These are phyloP conservation scores for Carex littledalei DNA, from an alignment of 176 grass and related monocot genomes.

Conservation along the genomic window DNA sequence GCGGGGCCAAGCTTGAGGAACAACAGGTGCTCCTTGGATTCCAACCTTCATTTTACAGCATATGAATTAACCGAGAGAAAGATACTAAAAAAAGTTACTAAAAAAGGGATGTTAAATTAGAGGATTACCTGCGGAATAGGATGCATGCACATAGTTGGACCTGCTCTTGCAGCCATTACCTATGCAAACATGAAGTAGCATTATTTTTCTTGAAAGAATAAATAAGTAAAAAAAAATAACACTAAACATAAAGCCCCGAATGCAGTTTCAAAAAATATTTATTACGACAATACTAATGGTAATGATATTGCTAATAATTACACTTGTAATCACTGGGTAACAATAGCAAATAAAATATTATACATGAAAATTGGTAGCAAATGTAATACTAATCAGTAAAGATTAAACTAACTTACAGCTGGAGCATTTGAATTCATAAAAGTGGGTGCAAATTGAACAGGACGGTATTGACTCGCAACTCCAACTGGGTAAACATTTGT, in stretches of 20 bases:
- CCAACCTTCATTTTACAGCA: neutral
- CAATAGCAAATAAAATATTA: neutral
- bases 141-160: slow-evolving; percentile 20
- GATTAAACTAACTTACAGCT: slow-evolving; percentile 13
- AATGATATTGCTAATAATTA: neutral
- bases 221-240: neutral
- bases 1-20: slow-evolving; percentile 17
- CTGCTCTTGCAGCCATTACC: slow-evolving; percentile 17
- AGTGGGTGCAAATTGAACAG: slow-evolving; percentile 16
- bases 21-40: slow-evolving; percentile 22
- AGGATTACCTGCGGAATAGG: slow-evolving; percentile 19
- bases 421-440: slow-evolving; percentile 18
- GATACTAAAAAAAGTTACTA: neutral
- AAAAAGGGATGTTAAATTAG: neutral
- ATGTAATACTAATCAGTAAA: neutral
- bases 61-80: neutral
- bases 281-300: neutral
- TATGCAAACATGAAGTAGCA: neutral
- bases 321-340: neutral
- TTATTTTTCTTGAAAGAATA: neutral
- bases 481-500: slow-evolving; percentile 11
- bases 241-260: neutral
- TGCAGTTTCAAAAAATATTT: neutral
- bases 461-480: slow-evolving; percentile 9
- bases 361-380: neutral